Evolutionary conservation across 2,329 filamentous ascomycete genomes (phyloP), one percentile per base, ranked within the genome.

Genomic region (Zymoseptoria passerinii): DNA sequence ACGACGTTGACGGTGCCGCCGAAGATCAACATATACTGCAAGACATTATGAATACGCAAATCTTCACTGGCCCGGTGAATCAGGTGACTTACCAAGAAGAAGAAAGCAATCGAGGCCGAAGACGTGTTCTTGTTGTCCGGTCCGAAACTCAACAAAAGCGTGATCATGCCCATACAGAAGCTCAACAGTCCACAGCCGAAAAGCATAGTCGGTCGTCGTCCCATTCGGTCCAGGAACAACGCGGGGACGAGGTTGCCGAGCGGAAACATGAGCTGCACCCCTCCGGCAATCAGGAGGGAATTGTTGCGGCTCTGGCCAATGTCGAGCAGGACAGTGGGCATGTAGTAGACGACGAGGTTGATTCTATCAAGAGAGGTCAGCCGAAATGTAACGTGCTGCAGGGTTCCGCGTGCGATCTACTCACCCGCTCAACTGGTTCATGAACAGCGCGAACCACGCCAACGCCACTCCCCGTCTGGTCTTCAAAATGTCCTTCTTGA

Each of bases 71-170:
- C n/a, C n/a, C n/a, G n/a, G n/a, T n/a, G n/a, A n/a, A n/a, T n/a
- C n/a, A n/a, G n/a, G n/a, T n/a, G n/a, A 59, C 64, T 70, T 72
- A 48, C 69, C 13, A 74, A 69, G 66, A 78, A 77, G 68, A 79
- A 78, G 65, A 79, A 78, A 4, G 76, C 72, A 27, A 79, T 74
- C 10, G 76, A 75, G 0, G 75, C 77, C 5, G 72, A 71, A 1
- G 75, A 72, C 4, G 69, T 64, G 28, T 18, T 18, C 1, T 10
- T 9, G 52, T 74, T 74, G 28, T 73, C 70, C 8, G 72, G 61
- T 2, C 64, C 71, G 65, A 76, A 75, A 28, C 72, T 75, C 28
- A 78, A 70, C 28, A 74, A 63, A n/a, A 73, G 68, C 2, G 72
- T 58, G 52, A 69, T 64, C 48, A 67, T 56, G 63, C 75, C 71